Evolutionary conservation across 768 basidiomycete species (phyloP).

Genomic region (Phanerochaete carnosa): DNA sequence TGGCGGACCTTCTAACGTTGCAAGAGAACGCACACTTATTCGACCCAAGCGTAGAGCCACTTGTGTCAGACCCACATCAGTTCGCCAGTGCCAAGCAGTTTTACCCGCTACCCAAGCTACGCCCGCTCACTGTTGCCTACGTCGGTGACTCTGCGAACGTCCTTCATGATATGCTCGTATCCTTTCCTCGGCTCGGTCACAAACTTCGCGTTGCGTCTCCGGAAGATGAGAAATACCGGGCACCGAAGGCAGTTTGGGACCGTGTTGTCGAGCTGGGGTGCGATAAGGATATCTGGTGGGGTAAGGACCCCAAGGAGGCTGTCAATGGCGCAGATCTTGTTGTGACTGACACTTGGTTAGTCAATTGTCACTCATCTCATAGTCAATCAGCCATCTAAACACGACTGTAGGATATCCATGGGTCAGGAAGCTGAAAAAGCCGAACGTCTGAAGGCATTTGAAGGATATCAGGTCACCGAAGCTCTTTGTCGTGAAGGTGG

Average conservation of each 20-base stretch:
- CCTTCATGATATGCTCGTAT: conserved; percentile 95
- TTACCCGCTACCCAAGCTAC: conserved; percentile 46
- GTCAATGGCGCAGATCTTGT: conserved; percentile 91
- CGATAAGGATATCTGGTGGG: conserved; percentile 73
- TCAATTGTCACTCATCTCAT: not conserved
- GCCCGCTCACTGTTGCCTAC: conserved; percentile 86
- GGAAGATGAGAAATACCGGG: conserved; percentile 52
- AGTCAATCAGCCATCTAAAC: not conserved
- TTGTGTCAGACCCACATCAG: not conserved
- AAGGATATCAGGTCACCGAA: conserved; percentile 94
- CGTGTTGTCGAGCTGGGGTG: conserved; percentile 74
- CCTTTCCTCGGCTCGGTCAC: conserved; percentile 89
- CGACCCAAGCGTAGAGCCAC: conserved; percentile 19
- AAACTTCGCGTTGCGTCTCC: conserved; percentile 83
- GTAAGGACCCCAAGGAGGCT: conserved; percentile 78
- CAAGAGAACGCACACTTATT: conserved; percentile 71
- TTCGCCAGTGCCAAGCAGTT: not conserved
- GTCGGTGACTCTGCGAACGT: conserved; percentile 96
- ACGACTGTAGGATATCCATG: conserved; percentile 87
- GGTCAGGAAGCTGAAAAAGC: conserved; percentile 95
- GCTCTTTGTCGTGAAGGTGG: conserved; percentile 75
- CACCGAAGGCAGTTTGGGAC: conserved; percentile 74
- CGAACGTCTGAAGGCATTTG: conserved; percentile 80
- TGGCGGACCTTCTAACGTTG: conserved; percentile 90
- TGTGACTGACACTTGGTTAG: conserved; percentile 94